phyloP scores from a whole-genome alignment of 2,329 filamentous ascomycete species.

The Paraphoma sp. region DNA sequence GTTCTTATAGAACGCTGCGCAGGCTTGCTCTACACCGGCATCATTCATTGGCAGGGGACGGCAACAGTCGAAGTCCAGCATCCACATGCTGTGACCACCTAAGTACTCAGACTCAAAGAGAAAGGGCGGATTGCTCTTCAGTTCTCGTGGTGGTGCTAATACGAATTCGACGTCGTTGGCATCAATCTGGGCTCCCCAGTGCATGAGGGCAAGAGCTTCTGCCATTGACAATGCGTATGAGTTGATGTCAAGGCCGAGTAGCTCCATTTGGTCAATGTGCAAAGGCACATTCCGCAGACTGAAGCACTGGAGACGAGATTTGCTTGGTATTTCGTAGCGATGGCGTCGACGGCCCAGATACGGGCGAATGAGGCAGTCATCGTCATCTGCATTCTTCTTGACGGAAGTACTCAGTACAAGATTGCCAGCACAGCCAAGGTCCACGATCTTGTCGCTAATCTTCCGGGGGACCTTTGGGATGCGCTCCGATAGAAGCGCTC shows the following conservation, averaged over 20 bases:
- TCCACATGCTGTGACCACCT: slow-evolving; percentile 30
- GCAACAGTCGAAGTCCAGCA: slow-evolving; percentile 67
- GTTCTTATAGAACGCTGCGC: slow-evolving; percentile 55
- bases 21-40: slow-evolving; percentile 53
- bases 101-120: slow-evolving; percentile 15
- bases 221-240: slow-evolving; percentile 57
- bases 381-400: slow-evolving; percentile 21
- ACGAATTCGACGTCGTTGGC: slow-evolving; percentile 65
- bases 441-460: slow-evolving; percentile 17
- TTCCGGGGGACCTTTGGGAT: slow-evolving; percentile 17
- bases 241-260: slow-evolving; percentile 43
- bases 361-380: slow-evolving; percentile 58
- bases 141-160: slow-evolving; percentile 41
- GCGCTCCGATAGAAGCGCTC: slow-evolving; percentile 9
- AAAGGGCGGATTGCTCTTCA: too few species aligned
- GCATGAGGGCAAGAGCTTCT: slow-evolving; percentile 57
- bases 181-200: slow-evolving; percentile 58
- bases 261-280: slow-evolving; percentile 58
- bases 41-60: slow-evolving; percentile 50
- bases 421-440: slow-evolving; percentile 19
- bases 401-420: slow-evolving; percentile 9
- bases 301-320: slow-evolving; percentile 37
- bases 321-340: slow-evolving; percentile 3
- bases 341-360: slow-evolving; percentile 53
- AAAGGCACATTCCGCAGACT: slow-evolving; percentile 59